Base-by-base conservation (phyloP, 192 early-diverging fungal genomes). In the Coemansia sp. region DNA sequence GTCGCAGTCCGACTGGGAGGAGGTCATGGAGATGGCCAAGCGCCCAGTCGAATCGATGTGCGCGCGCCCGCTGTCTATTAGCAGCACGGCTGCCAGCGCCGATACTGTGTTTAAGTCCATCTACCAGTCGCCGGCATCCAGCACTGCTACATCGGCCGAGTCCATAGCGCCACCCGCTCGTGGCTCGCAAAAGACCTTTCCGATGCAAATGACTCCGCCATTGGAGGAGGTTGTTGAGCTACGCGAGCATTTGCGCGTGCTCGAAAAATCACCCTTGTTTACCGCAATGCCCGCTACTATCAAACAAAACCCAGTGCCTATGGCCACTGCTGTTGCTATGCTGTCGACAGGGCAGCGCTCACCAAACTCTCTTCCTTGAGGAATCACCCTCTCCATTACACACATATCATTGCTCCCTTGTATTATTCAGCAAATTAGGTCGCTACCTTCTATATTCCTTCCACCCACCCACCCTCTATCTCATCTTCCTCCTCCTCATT, bases 211-310 rank as follows among this genome's bases (percentile, higher is more conserved):
- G 47, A 67, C 72, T 4, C 72, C 72, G 27, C 72, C 72, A 17
- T 53, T 64, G 28, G 72, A 75, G 41, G 60, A 75, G 29, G 49
- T 75, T 13, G 51, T 42, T 17, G 51, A 56, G 56, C 46, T 75
- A 46, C 55, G 64, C 28, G 51, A 63, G 43, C 35, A 42, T 4
- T 55, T 75, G 33, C 55, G 34, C n/a, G 48, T 32, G 24, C 30
- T 75, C 17, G 72, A 75, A 36, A 60, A 60, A 43, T 67, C 72
- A 27, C 72, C 72, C 13, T 52, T 75, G 27, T 67, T 75, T 39
- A 56, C 72, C 3, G 39, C 39, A 10, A 34, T 36, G 46, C 29
- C 46, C n/a, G n/a, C n/a, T n/a, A n/a, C n/a, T n/a, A n/a, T n/a
- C n/a, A n/a, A n/a, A n/a, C n/a, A n/a, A n/a, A n/a, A n/a, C n/a